Conservation (phyloP, 108 stramenopile genomes). For the Skeletonema potamos region DNA sequence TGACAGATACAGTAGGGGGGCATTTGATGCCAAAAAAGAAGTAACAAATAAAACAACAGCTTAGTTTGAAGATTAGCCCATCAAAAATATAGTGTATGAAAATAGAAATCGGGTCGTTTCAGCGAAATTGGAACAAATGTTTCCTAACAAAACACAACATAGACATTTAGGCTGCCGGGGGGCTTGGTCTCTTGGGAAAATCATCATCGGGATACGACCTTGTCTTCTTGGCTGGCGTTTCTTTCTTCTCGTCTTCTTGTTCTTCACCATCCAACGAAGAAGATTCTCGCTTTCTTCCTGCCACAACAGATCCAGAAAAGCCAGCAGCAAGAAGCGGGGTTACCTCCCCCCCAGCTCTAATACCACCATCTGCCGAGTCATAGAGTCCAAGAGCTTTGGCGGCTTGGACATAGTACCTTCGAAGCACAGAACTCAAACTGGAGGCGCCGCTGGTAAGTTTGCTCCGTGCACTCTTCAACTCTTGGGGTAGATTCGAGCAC, state of each 20-base stretch:
- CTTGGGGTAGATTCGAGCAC: constrained; percentile 60
- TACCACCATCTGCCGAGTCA: constrained; percentile 68
- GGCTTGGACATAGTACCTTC: constrained; percentile 79
- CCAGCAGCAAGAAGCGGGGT: not conserved
- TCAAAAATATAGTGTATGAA: not conserved
- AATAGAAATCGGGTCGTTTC: not conserved
- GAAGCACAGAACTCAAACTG: constrained; percentile 74
- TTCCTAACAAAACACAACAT: too few relatives aligned
- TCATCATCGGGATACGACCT: not conserved
- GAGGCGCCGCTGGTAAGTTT: constrained; percentile 55
- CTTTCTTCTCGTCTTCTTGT: not conserved
- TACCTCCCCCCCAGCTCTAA: constrained; percentile 57
- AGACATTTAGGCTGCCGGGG: too few relatives aligned
- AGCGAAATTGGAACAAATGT: too few relatives aligned
- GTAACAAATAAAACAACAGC: not conserved
- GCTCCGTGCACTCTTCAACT: constrained; percentile 39
- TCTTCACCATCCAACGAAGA: not conserved
- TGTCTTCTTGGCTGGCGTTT: not conserved
- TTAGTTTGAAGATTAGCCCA: not conserved
- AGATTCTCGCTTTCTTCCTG: not conserved
- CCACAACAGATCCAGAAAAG: not conserved
- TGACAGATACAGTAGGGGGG: not conserved
- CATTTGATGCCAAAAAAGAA: not conserved
- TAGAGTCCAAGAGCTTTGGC: constrained; percentile 75
- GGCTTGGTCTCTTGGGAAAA: not conserved